These are phyloP conservation scores for Yamadazyma laniorum DNA, from an alignment of 805 yeast genomes.

Conservation along the genomic window DNA sequence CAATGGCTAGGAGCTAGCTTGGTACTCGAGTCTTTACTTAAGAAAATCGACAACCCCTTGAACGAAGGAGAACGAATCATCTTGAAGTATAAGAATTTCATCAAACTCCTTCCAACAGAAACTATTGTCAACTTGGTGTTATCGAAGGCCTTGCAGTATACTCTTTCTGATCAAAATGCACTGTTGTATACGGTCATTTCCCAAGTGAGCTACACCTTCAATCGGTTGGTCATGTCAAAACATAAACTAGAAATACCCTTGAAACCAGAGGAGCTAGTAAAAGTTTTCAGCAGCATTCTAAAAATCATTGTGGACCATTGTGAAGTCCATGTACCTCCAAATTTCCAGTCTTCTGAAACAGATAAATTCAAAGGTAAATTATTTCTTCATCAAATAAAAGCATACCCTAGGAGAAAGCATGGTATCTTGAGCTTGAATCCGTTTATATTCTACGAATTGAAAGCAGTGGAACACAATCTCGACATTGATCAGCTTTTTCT, in stretches of 20 bases:
- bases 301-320: constrained; percentile 12
- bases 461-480: constrained; percentile 10
- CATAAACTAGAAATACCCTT: constrained; percentile 3
- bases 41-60: not conserved
- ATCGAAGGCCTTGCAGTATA: constrained; percentile 1
- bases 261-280: constrained; percentile 8
- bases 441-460: constrained; percentile 17
- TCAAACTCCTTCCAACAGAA: constrained; percentile 4
- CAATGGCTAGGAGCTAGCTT: constrained; percentile 4
- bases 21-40: not conserved
- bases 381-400: constrained; percentile 10
- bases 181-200: not conserved
- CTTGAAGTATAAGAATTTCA: constrained; percentile 6
- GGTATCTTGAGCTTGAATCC: constrained; percentile 28
- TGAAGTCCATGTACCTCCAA: constrained; percentile 1
- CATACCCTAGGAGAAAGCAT: constrained; percentile 1
- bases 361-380: constrained; percentile 7
- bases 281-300: constrained; percentile 7
- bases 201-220: not conserved
- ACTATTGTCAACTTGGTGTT: constrained; percentile 2
- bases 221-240: not conserved
- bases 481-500: constrained; percentile 18
- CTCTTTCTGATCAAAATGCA: not conserved
- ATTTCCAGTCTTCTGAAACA: constrained; percentile 1
- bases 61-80: constrained; percentile 5